Base-by-base conservation (phyloP, 176 grass and related monocot species). In the Zoysia japonica region DNA sequence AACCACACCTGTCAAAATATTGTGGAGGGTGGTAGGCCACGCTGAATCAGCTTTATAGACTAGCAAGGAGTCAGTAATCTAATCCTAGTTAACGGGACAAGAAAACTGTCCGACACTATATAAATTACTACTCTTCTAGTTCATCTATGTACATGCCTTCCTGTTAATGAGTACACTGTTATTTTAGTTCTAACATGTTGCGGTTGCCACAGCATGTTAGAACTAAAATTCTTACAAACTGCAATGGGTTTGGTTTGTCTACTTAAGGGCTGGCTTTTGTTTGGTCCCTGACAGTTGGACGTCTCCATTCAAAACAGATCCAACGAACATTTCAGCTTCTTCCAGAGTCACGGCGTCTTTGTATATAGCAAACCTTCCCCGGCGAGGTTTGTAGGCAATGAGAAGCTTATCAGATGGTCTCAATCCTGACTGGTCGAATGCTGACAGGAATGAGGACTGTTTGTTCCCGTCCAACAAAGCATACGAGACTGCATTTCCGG, bases 301-400 rank as follows among this genome's bases (percentile, higher is more conserved):
- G 78, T 99, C 92, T 51, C 92, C 96, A 85, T 92, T 99, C 57
- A 95, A 79, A 54, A 99, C 86, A 9, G 90, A 93, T 44, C 72
- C 73, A 17, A 99, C 76, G 74, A 95, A 99, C 40, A 80, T 89
- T 83, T 99, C 92, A 19, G 84, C 61, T 74, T 90, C 90, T 82
- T 95, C 96, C 78, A 95, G 53, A 9, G 88, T 93, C 14, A 99
- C 28, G 54, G 86, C 78, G 2, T 68, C 61, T 3, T 73, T 84
- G 59, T 83, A 78, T 53, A 79, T 82, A 2, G 82, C 88, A 53
- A 89, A 89, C 64, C 79, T 93, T 20, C 90, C 88, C 10, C 88
- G 86, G 2, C 82, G 86, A 68, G 88, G 96, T 68, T 93, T 99
- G 92, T 95, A 99, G 53, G 90, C 88, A 40, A 99, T 35, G 36